Base-by-base conservation (phyloP, 164 flowering plant genomes). In the Liriodendron chinense region DNA sequence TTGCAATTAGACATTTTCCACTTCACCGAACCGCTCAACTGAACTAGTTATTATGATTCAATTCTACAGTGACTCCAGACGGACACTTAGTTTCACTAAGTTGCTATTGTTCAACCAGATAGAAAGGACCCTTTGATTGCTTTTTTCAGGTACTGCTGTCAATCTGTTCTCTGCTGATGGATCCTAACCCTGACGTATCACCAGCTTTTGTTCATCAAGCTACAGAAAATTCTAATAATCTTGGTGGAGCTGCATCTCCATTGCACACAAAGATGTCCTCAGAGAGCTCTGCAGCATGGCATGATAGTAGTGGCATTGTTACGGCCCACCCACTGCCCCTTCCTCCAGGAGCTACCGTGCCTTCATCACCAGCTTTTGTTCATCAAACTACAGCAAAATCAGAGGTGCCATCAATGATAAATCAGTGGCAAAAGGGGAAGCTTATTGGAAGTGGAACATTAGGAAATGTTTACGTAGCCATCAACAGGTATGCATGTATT, bases 371-470 rank as follows among this genome's bases (percentile, higher is more conserved):
- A 63, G 9, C 79, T 79, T 79, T 84, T 18, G 56, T 73, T 77
- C 85, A 85, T 72, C 90, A 80, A 74, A 72, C 73, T 70, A 50
- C 76, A 49, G 26, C 76, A 26, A 88, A 79, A 78, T 76, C 85
- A 20, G 91, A 89, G 71, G 10, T 79, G 6, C 65, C 78, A 75
- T 82, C 88, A 21, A 77, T 82, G 78, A 83, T 79, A 24, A 69
- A 78, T 67, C 89, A 86, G 71, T 95, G 98, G 98, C 85, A 87
- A 66, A 95, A 95, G 75, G 97, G 97, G 73, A 92, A 92, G 87
- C 94, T 89, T 59, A 93, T 95, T 84, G 98, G 98, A 8, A 90
- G 96, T 69, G 98, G 98, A 57, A 92, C 98, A 34, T 95, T 92
- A 85, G 98, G 98, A 77, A 89, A 90, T 80, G 98, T 93, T 74